phyloP scores from a whole-genome alignment of 306 rosid species.

The Begonia fuchsioides region DNA sequence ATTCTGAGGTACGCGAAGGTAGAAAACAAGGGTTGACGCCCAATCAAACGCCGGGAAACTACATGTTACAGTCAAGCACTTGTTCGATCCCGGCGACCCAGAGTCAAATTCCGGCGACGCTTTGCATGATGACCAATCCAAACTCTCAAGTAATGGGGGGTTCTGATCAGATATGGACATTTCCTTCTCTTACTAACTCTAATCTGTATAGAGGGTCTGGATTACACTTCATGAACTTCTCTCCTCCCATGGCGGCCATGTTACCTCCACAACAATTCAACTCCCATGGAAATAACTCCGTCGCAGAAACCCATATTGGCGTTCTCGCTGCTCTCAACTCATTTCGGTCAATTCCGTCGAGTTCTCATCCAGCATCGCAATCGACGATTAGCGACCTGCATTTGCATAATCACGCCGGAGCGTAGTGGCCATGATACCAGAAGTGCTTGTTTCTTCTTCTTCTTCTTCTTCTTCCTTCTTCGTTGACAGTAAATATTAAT shows the following conservation, averaged over 20 bases:
- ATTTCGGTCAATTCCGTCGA: conserved; percentile 21
- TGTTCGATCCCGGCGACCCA: conserved; percentile 62
- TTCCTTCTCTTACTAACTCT: conserved; percentile 20
- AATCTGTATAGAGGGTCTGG: conserved; percentile 46
- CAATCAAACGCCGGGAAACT: conserved; percentile 31
- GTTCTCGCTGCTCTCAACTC: conserved; percentile 63
- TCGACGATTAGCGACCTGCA: too few species aligned
- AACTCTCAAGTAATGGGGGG: conserved; percentile 19
- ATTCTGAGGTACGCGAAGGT: conserved; percentile 26
- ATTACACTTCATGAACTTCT: conserved; percentile 77
- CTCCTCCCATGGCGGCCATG: conserved; percentile 59
- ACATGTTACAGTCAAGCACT: conserved; percentile 50
- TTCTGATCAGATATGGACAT: conserved; percentile 33
- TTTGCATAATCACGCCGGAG: too few species aligned
- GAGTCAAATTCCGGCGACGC: conserved; percentile 40
- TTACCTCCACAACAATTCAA: conserved; percentile 50
- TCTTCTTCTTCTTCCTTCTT: conserved; percentile 10
- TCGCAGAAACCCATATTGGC: conserved; percentile 47
- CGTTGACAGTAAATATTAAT: background rate
- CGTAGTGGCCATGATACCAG: too few species aligned
- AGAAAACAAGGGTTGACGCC: conserved; percentile 54
- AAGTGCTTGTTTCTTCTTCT: conserved; percentile 9
- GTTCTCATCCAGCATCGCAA: too few species aligned
- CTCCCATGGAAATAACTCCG: conserved; percentile 3
- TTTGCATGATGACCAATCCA: conserved; percentile 59